phyloP scores from a whole-genome alignment of 495 filamentous ascomycete genomes.

The Amniculicola lignicola region DNA sequence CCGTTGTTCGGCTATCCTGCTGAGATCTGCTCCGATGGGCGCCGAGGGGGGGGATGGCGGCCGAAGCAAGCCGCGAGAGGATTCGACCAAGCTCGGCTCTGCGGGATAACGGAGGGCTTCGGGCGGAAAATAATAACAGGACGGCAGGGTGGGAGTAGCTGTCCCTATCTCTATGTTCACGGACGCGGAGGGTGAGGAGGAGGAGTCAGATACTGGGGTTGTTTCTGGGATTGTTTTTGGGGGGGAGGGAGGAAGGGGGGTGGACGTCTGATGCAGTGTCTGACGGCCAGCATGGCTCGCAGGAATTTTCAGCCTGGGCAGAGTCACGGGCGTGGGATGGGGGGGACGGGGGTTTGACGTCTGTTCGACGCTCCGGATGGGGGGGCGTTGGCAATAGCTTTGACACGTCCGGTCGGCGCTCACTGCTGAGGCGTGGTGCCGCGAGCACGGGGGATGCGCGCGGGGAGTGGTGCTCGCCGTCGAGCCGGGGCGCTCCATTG shows the following conservation, averaged over 20 bases:
- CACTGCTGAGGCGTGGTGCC: background rate
- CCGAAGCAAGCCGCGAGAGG: constrained; percentile 26
- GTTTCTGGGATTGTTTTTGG: no score
- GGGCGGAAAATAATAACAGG: background rate
- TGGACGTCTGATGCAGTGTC: no score
- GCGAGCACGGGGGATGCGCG: background rate
- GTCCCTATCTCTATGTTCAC: no score
- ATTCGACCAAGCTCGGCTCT: background rate
- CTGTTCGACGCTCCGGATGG: constrained; percentile 1
- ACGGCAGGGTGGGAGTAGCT: background rate
- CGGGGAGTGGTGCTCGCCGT: no score
- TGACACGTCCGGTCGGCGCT: background rate
- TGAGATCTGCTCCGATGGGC: background rate
- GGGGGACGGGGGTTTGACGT: constrained; percentile 2
- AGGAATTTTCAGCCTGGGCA: constrained; percentile 13
- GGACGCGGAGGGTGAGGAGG: no score
- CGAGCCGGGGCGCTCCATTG: no score
- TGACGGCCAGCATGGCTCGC: constrained; percentile 1
- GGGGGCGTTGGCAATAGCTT: constrained; percentile 25
- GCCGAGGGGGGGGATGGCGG: background rate
- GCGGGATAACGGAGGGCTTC: background rate
- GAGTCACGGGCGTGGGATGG: constrained; percentile 22
- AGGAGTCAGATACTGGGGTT: no score
- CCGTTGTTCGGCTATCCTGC: constrained; percentile 15
- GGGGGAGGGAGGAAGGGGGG: no score